Evolutionary conservation across 139 green algal species (phyloP).

Genomic region (Diplosphaera chodatii): DNA sequence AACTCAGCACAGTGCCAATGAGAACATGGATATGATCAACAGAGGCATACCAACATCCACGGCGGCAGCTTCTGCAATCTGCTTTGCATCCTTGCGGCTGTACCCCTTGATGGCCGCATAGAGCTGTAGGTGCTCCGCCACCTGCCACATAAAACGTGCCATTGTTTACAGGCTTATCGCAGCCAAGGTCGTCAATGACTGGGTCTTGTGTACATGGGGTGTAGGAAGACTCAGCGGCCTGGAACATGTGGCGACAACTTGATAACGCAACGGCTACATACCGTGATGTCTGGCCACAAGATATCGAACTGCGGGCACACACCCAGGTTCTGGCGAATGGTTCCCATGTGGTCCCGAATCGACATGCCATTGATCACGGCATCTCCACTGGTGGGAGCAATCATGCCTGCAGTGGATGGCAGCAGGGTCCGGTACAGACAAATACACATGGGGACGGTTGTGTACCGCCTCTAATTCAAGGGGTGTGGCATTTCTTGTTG

Average conservation of each 20-base stretch:
- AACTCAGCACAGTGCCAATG: too few relatives aligned
- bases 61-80: slow-evolving; percentile 25
- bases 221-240: too few relatives aligned
- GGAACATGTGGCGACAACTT: too few relatives aligned
- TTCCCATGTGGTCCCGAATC: slow-evolving; percentile 26
- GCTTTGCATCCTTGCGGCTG: not conserved
- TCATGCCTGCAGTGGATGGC: slow-evolving; percentile 39
- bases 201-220: too few relatives aligned
- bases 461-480: too few relatives aligned
- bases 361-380: slow-evolving; percentile 17
- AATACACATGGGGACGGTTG: too few relatives aligned
- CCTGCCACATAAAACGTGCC: not conserved
- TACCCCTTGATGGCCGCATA: slow-evolving; percentile 66
- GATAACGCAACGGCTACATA: too few relatives aligned
- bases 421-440: too few relatives aligned
- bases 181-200: too few relatives aligned
- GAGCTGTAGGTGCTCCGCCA: slow-evolving; percentile 68
- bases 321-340: slow-evolving; percentile 48
- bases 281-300: slow-evolving; percentile 77
- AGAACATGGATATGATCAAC: too few relatives aligned
- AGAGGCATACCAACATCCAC: slow-evolving; percentile 38
- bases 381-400: slow-evolving; percentile 40
- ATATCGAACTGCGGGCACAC: slow-evolving; percentile 88
- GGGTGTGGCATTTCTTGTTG: too few relatives aligned
- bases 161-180: too few relatives aligned